Evolutionary conservation across 768 basidiomycete species (phyloP).

Genomic region (Aureoboletus auriporus): DNA sequence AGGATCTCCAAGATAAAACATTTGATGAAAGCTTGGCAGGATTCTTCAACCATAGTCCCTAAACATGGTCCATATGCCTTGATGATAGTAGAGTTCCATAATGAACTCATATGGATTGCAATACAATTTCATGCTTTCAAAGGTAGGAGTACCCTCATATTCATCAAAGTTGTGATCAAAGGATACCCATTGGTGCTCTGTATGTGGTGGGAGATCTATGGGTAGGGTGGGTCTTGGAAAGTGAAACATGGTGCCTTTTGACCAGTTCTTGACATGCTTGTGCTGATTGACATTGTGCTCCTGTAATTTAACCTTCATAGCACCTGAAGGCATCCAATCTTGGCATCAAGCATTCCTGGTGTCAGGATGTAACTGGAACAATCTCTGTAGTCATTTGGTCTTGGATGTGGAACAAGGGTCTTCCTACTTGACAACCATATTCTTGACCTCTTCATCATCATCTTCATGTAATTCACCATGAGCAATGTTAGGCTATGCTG

Average conservation of each 20-base stretch:
- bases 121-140: neutral
- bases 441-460: no score
- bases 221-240: neutral
- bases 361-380: no score
- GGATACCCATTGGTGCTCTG: neutral
- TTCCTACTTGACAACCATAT: no score
- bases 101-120: constrained; percentile 1
- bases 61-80: constrained; percentile 1
- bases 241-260: neutral
- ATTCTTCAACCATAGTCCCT: constrained; percentile 2
- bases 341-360: neutral
- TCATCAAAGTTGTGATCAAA: neutral
- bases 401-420: no score
- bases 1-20: constrained; percentile 4
- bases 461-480: no score
- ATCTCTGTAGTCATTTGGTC: no score
- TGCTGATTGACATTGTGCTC: neutral
- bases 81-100: neutral
- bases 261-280: neutral
- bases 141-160: neutral
- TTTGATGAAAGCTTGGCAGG: constrained; percentile 1
- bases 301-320: neutral
- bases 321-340: neutral
- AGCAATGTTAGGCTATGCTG: no score
- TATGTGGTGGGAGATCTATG: neutral